phyloP scores from a whole-genome alignment of 2,329 filamentous ascomycete genomes.

The Grosmannia clavigera region DNA sequence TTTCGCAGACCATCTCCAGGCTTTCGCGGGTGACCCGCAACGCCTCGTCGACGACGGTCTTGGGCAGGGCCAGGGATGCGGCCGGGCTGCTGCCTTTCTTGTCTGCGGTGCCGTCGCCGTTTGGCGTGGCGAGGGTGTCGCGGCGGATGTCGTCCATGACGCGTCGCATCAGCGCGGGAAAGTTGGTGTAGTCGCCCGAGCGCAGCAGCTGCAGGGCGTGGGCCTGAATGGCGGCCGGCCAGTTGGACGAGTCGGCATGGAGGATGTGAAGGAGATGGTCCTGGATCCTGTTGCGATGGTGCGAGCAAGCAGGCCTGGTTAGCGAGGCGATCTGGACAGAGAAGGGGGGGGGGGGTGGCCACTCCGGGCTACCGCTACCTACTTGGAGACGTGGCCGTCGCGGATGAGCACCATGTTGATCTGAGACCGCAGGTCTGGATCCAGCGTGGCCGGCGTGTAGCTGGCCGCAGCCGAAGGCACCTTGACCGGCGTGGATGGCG shows the following conservation, averaged over 20 bases:
- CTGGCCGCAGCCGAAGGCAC: constrained; percentile 46
- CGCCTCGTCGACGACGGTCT: constrained; percentile 48
- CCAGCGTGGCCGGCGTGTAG: constrained; percentile 48
- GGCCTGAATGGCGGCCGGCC: constrained; percentile 46
- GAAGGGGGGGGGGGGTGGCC: too few relatives aligned
- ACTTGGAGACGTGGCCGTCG: constrained; percentile 49
- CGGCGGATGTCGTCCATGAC: constrained; percentile 50
- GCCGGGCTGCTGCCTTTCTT: constrained; percentile 14
- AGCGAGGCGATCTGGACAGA: too few relatives aligned
- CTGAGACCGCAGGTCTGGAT: constrained; percentile 48
- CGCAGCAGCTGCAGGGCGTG: constrained; percentile 50
- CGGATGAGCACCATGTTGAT: constrained; percentile 47
- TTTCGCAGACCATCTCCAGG: constrained; percentile 29
- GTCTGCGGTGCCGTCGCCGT: constrained; percentile 7
- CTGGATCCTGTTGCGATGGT: constrained; percentile 38
- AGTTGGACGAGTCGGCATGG: constrained; percentile 46
- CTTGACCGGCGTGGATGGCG: constrained; percentile 44
- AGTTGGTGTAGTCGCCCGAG: constrained; percentile 45
- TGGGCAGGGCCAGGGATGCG: constrained; percentile 39
- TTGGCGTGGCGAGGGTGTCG: constrained; percentile 23
- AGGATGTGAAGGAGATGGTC: constrained; percentile 50
- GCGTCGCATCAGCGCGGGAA: constrained; percentile 46
- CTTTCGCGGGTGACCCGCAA: constrained; percentile 46
- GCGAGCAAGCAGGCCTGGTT: not conserved
- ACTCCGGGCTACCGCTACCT: constrained; percentile 11